Evolutionary conservation across 257 asterid genomes (phyloP), one percentile per base, ranked within the genome.

Genomic region (Coffea eugenioides): DNA sequence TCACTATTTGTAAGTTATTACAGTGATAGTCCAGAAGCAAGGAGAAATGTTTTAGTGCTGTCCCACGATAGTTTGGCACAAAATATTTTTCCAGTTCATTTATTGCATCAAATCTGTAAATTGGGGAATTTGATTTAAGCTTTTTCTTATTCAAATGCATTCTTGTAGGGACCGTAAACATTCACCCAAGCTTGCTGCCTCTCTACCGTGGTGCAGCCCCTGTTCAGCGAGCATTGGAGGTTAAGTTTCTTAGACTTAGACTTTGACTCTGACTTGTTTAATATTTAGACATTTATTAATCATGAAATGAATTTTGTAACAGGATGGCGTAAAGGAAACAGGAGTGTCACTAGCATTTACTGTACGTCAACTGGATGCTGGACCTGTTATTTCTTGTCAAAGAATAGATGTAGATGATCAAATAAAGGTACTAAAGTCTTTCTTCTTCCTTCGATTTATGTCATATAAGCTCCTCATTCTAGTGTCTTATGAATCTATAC

Each of bases 121-220:
- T 39, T 39, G 43, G 43, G 43, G 43, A 39, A 57, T 83, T 79
- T 83, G 81, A 85, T 81, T 31, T 73, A 76, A 68, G 82, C 76
- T 87, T 79, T 85, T 83, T 85, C 74, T 75, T 81, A 82, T 83
- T 87, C 79, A 69, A 68, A 77, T 83, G 79, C 80, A 69, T 59
- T 85, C 83, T 84, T 88, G 75, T 82, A 94, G 98, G 99, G 81
- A 95, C 98, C 20, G 95, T 95, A 79, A 95, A 95, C 80, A 90
- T 95, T 77, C 98, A 95, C 79, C 98, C 99, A 56, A 93, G 97
- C 81, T 87, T 93, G 88, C 92, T 95, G 80, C 99, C 99, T 80
- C 84, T 95, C 57, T 95, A 93, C 84, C 97, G 99, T 82, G 99
- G 99, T 52, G 99, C 99, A 6, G 98, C 99, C 8, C 99, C 99